A percentile compares a stretch with the other conserved stretches of the same genome.
Conservation (phyloP, 1,284 basidiomycete species). For the Cutaneotrichosporon spelunceum region DNA sequence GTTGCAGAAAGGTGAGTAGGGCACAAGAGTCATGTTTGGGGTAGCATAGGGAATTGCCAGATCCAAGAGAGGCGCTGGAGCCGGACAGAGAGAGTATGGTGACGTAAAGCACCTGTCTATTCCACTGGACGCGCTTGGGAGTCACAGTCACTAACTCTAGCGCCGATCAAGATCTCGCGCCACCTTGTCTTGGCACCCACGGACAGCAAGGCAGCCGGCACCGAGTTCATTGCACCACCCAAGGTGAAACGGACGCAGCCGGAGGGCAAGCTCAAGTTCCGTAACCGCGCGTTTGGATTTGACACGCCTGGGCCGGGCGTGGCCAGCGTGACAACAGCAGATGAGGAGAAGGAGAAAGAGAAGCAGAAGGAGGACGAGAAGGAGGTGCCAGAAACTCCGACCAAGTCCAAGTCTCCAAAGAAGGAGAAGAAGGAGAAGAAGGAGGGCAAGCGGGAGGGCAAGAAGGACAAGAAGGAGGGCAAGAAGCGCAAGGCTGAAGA, state of each 20-base stretch:
- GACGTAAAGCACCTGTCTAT: too few species aligned
- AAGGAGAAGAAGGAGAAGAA: conserved; percentile 14
- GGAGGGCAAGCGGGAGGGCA: conserved; percentile 6
- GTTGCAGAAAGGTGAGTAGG: conserved; percentile 39
- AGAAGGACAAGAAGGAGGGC: conserved; percentile 23
- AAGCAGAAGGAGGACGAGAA: background rate
- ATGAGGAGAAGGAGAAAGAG: conserved; percentile 3
- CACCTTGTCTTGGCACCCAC: conserved; percentile 41
- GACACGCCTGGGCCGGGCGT: conserved; percentile 37
- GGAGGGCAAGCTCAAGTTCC: conserved; percentile 42
- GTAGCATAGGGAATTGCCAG: too few species aligned
- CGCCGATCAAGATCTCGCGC: conserved; percentile 39
- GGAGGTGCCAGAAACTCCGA: background rate
- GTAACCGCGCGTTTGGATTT: conserved; percentile 40
- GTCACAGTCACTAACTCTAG: conserved; percentile 21
- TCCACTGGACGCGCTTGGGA: background rate
- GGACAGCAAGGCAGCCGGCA: background rate
- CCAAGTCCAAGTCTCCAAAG: background rate
- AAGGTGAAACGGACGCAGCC: conserved; percentile 38
- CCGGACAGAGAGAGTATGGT: too few species aligned
- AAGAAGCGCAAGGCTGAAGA: conserved; percentile 28
- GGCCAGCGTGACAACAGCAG: background rate
- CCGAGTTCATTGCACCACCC: conserved; percentile 9
- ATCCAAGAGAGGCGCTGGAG: too few species aligned
- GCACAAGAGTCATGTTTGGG: too few species aligned